Base-by-base conservation (phyloP, 108 stramenopile genomes). In the Nannochloropsis salina region DNA sequence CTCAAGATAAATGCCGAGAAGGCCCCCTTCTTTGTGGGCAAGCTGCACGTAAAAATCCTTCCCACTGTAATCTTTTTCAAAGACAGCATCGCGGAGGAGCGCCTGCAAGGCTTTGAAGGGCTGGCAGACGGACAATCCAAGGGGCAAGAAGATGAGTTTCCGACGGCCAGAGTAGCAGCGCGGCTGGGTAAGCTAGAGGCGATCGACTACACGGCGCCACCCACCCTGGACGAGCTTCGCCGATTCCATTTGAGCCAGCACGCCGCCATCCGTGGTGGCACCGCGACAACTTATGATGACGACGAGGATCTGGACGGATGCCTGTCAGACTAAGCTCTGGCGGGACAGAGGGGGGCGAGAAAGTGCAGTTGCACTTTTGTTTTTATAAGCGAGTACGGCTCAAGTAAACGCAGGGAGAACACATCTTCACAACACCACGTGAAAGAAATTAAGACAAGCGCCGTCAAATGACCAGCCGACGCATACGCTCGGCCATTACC, bases 21-120 rank as follows among this genome's bases (percentile, higher is more conserved):
- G 92, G 93, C 96, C 18, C 98, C 97, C 2, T 99, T 99, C 89
- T 99, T 99, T 91, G 96, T 97, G 9, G 83, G 90, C 45, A 99
- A 98, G 87, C 89, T 99, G 9, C 86, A 91, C 41, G 91, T 97
- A 10, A 83, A 86, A 83, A 94, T 94, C 5, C 82, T 96, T 18
- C 95, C 95, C 0, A 90, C 94, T 9, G 42, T 96, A 20, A 47
- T 96, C 12, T 92, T 96, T 9, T 96, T 96, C 87, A 88, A 91
- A 80, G 88, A 94, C 81, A 95, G 97, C 10, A 93, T 88, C 31
- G 86, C 86, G 11, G 40, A 80, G 18, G 47, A 22, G 88, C 61
- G 31, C 18, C 11, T 80, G 45, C 47, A 31, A 31, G 92, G 92
- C 40, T 92, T 92, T 82, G 88, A 89, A 9, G 85, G 85, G 9